These are phyloP conservation scores for Salinomyces thailandicus DNA, from an alignment of 2,329 filamentous ascomycete genomes.

Conservation along the genomic window DNA sequence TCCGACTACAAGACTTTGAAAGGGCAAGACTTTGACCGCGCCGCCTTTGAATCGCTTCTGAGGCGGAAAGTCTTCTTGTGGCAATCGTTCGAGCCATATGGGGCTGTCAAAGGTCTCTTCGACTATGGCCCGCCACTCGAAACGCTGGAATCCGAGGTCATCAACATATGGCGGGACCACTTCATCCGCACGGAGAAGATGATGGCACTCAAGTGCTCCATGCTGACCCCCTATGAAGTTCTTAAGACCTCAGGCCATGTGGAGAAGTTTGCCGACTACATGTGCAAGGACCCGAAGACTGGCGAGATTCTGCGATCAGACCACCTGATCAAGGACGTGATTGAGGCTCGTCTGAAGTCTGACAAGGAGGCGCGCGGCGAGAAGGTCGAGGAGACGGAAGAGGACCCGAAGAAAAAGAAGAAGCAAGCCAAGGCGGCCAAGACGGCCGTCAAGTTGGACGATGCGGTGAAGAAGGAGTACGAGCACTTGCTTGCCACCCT, in stretches of 20 bases:
- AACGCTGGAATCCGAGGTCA: slow-evolving; percentile 74
- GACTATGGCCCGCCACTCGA: slow-evolving; percentile 89
- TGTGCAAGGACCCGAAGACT: slow-evolving; percentile 84
- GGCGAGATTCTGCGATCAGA: slow-evolving; percentile 94
- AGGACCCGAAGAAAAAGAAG: slow-evolving; percentile 81
- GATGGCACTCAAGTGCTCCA: slow-evolving; percentile 89
- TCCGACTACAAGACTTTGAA: slow-evolving; percentile 65
- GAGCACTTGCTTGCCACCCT: slow-evolving; percentile 84
- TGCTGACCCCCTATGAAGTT: slow-evolving; percentile 84
- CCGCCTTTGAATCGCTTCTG: slow-evolving; percentile 71
- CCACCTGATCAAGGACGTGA: slow-evolving; percentile 88
- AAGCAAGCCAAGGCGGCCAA: slow-evolving; percentile 49
- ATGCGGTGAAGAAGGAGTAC: slow-evolving; percentile 78
- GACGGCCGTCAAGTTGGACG: slow-evolving; percentile 67
- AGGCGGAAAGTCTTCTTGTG: slow-evolving; percentile 88
- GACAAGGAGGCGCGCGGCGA: slow-evolving; percentile 87
- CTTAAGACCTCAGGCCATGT: slow-evolving; percentile 91
- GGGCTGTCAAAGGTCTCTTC: slow-evolving; percentile 50
- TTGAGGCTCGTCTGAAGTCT: slow-evolving; percentile 77
- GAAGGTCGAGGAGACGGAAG: slow-evolving; percentile 63
- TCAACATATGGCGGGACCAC: slow-evolving; percentile 86
- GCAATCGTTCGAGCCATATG: slow-evolving; percentile 87
- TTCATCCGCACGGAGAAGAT: slow-evolving; percentile 90
- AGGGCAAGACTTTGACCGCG: slow-evolving; percentile 80
- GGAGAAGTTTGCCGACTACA: slow-evolving; percentile 96